These are phyloP conservation scores for Blastocystis sp. DNA, from an alignment of 352 stramenopile genomes.

Conservation along the genomic window DNA sequence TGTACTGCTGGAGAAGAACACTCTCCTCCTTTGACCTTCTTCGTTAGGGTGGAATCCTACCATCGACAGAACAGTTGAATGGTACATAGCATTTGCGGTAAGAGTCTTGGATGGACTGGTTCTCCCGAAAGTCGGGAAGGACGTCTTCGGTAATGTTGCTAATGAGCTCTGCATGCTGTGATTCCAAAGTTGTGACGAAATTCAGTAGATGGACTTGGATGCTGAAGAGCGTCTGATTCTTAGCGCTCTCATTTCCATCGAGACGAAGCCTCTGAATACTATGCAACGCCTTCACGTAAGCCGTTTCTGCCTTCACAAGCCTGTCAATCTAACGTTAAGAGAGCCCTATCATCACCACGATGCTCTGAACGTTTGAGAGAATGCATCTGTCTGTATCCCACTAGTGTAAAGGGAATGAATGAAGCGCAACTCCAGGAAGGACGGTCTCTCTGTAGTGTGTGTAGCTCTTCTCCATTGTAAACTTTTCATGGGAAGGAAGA, in stretches of 20 bases:
- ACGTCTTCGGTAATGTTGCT: conserved; percentile 37
- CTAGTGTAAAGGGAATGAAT: background rate
- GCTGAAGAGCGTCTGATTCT: conserved; percentile 38
- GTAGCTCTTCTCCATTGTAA: background rate
- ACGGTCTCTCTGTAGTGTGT: background rate
- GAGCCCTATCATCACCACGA: background rate
- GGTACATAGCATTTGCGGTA: conserved; percentile 34
- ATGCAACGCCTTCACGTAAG: conserved; percentile 32
- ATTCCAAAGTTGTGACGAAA: conserved; percentile 26
- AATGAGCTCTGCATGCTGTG: conserved; percentile 27
- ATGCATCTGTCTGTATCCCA: conserved; percentile 33
- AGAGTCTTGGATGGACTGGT: conserved; percentile 42
- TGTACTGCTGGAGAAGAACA: conserved; percentile 12
- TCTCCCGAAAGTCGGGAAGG: conserved; percentile 38
- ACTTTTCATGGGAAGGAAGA: background rate
- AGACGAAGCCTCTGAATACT: conserved; percentile 47
- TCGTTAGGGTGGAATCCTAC: background rate
- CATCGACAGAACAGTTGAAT: background rate
- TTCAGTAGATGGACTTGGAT: conserved; percentile 46
- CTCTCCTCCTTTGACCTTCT: conserved; percentile 14
- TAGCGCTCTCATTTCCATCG: background rate
- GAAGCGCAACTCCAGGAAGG: background rate
- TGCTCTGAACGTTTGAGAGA: conserved; percentile 39
- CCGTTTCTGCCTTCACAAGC: conserved; percentile 21
- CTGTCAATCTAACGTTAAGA: conserved; percentile 33